Conservation (phyloP, 2,329 filamentous ascomycete species). For the Scytalidium lignicola region DNA sequence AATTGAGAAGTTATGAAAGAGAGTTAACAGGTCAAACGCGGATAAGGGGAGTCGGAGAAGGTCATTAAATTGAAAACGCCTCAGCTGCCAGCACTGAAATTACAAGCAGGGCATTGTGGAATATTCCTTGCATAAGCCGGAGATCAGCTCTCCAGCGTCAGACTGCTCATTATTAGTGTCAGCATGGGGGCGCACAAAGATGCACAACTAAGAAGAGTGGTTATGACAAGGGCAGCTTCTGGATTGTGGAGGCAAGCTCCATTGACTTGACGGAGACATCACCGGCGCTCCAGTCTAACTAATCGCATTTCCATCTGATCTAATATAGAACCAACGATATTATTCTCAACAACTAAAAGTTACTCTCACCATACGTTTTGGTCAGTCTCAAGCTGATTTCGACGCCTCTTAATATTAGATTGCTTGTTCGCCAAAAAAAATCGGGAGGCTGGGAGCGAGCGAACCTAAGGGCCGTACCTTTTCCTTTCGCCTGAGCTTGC, state of each 20-base stretch:
- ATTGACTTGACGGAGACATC: background rate
- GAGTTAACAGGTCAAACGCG: background rate
- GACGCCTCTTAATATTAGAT: background rate
- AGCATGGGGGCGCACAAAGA: background rate
- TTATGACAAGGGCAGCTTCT: background rate
- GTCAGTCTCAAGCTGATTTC: too few relatives aligned
- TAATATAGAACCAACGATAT: too few relatives aligned
- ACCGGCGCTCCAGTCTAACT: too few relatives aligned
- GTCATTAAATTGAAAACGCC: background rate
- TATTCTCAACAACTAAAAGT: too few relatives aligned
- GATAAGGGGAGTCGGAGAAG: background rate
- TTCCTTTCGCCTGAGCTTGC: background rate
- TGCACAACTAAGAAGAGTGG: background rate
- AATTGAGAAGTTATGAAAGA: background rate
- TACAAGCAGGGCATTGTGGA: background rate
- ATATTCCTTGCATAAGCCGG: background rate
- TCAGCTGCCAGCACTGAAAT: background rate
- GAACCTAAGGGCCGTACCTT: background rate
- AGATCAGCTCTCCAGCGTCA: background rate
- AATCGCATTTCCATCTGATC: too few relatives aligned
- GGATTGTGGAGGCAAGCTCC: background rate
- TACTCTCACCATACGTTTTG: too few relatives aligned
- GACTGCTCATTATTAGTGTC: background rate
- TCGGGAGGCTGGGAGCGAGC: background rate
- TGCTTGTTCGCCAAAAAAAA: background rate